Base-by-base conservation (phyloP, 75 land plant genomes). In the Picea sitchensis region DNA sequence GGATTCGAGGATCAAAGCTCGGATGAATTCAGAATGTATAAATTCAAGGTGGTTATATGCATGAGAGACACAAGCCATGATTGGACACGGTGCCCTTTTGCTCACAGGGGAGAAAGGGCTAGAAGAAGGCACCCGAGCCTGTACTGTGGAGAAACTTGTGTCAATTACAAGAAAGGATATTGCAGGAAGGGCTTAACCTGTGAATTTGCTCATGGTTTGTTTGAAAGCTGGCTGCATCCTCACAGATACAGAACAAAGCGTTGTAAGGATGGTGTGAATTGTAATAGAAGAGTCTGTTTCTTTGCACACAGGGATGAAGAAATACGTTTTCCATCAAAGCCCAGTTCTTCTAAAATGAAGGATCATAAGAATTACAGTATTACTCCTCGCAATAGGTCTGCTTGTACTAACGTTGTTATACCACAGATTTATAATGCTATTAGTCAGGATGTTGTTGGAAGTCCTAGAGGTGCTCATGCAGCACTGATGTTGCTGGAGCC, bases 11-110 rank as follows among this genome's bases (percentile, higher is more conserved):
- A 51, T 51, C 11, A 51, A 51, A 13, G 69, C 63, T 87, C 88
- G 8, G 90, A 89, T 64, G 89, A 86, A n/a, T 89, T 89, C 75
- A 80, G 89, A 11, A 89, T 89, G 90, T 89, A 75, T 76, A 71
- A 68, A 26, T 89, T 81, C 84, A 89, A 89, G 75, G 83, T 89
- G 60, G 47, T 71, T 56, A 41, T 64, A 64, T 89, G 90, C 78
- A 63, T 78, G 21, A 63, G 76, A 30, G 81, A 56, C 26, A 65
- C 80, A 32, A 83, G 84, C 81, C 90, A 89, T 78, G 90, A 89
- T 75, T 89, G 90, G 90, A 89, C 90, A n/a, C 80, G 78, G 61
- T 89, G 90, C 72, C 90, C 90, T 5, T 87, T 77, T 58, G 82
- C 85, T 36, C 90, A 88, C 76, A 77, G 57, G 20, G 90, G 90